Evolutionary conservation across 169 alveolate species (phyloP).

Genomic region (Cryptosporidium bovis): DNA sequence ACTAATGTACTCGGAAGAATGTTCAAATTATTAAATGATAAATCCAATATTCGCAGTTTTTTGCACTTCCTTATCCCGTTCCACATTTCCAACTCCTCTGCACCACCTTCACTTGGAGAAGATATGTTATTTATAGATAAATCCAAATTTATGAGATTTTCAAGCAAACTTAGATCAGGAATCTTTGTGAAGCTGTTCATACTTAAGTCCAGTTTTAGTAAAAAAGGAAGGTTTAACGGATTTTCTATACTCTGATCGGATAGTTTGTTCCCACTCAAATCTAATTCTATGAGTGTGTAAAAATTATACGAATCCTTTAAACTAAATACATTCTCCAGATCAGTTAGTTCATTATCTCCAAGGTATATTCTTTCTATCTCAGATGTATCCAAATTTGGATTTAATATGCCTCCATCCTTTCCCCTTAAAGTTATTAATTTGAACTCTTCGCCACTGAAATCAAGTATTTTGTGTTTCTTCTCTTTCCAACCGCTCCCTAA

Average conservation of each 20-base stretch:
- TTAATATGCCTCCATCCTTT: constrained; percentile 19
- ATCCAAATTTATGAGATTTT: constrained; percentile 27
- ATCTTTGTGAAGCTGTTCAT: constrained; percentile 14
- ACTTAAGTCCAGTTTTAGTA: constrained; percentile 21
- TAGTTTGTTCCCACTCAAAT: constrained; percentile 32
- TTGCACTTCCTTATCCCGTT: constrained; percentile 14
- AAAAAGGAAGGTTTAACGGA: constrained; percentile 39
- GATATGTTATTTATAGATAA: constrained; percentile 30
- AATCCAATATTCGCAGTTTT: constrained; percentile 16
- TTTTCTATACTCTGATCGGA: constrained; percentile 20
- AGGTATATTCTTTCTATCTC: constrained; percentile 25
- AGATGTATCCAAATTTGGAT: constrained; percentile 17
- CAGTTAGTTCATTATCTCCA: constrained; percentile 40
- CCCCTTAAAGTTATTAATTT: constrained; percentile 43
- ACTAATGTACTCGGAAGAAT: constrained; percentile 45
- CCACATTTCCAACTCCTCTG: constrained; percentile 25
- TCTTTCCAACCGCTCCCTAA: constrained; percentile 59
- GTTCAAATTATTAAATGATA: constrained; percentile 34
- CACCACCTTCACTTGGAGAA: background rate
- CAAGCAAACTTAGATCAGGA: constrained; percentile 42
- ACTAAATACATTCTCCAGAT: constrained; percentile 43
- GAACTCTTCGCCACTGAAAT: constrained; percentile 59
- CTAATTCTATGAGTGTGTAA: constrained; percentile 15
- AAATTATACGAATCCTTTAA: constrained; percentile 29
- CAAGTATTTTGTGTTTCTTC: constrained; percentile 31